Evolutionary conservation across 2,329 filamentous ascomycete genomes (phyloP), one percentile per base, ranked within the genome.

Genomic region (Alternaria sp.): DNA sequence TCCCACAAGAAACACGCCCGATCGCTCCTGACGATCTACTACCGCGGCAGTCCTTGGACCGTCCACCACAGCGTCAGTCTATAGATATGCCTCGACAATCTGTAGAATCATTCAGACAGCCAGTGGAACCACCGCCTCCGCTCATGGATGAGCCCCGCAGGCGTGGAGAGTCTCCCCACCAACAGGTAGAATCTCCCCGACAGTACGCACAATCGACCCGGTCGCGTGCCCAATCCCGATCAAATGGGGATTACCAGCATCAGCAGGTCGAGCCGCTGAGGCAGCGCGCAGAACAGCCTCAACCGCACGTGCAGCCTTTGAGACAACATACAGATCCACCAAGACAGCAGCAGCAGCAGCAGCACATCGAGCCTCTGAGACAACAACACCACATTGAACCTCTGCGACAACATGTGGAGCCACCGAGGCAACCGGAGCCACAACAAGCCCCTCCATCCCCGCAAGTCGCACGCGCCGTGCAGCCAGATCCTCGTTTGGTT

Each of bases 1-100:
- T 90, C 45, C 75, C 70, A 60, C 74, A 71, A 45, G 74, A 75
- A 45, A 77, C 74, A n/a, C 72, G 67, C 32, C 72, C 77, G n/a
- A 64, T 74, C 32, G 55, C 68, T 28, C 70, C 69, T 26, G 74
- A 77, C 40, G 66, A 74, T 21, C 71, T 75, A 19, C 49, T 59
- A 51, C 66, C 74, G 40, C 67, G 62, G 36, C 69, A 69, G 32
- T 68, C 65, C 17, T 28, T 59, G 17, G 59, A 62, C 19, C 52
- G 49, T 19, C 30, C 55, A 11, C 57, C 49, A 30, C 56, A 30
- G 25, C 52, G 59, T 3, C 59, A 61, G 25, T 61, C 59, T 21
- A 44, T 51, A 45, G 59, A 61, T 13, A 51, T 26, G 19, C 36
- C 52, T 15, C 59, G 59, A 6, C 57, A 60, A 12, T 60, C 57